Conservation (phyloP, 805 yeast species). For the Torulaspora gathmanii region DNA sequence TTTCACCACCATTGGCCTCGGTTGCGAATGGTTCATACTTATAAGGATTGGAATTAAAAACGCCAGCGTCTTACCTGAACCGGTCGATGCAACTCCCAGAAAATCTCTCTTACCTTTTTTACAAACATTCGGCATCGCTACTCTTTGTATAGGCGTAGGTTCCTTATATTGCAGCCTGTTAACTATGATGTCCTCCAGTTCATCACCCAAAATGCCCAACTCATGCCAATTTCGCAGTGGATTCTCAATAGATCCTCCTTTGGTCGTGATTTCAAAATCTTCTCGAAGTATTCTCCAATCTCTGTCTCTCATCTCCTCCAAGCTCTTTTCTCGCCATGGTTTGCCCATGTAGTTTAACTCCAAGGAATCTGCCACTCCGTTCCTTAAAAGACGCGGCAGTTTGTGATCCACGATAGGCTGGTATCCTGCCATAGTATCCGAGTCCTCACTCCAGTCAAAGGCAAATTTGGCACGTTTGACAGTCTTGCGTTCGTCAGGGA, state of each 20-base stretch:
- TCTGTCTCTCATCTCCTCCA: constrained; percentile 62
- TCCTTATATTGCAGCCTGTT: constrained; percentile 44
- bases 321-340: constrained; percentile 65
- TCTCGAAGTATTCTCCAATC: constrained; percentile 89
- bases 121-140: constrained; percentile 68
- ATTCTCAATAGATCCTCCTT: constrained; percentile 39
- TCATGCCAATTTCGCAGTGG: constrained; percentile 80
- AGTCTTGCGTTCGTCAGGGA: background rate
- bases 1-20: constrained; percentile 43
- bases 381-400: constrained; percentile 17
- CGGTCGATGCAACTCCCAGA: constrained; percentile 92
- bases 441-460: constrained; percentile 65
- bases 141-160: constrained; percentile 91
- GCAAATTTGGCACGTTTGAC: constrained; percentile 40
- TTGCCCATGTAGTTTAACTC: constrained; percentile 25
- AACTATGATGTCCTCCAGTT: constrained; percentile 38
- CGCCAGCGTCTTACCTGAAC: constrained; percentile 90
- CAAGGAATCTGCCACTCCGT: constrained; percentile 13
- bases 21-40: constrained; percentile 46
- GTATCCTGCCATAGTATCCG: constrained; percentile 54
- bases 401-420: constrained; percentile 39
- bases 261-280: constrained; percentile 62
- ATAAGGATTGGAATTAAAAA: constrained; percentile 69
- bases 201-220: constrained; percentile 42
- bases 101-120: constrained; percentile 51